phyloP scores from a whole-genome alignment of 352 stramenopile genomes.

The Pseudoperonospora humuli region DNA sequence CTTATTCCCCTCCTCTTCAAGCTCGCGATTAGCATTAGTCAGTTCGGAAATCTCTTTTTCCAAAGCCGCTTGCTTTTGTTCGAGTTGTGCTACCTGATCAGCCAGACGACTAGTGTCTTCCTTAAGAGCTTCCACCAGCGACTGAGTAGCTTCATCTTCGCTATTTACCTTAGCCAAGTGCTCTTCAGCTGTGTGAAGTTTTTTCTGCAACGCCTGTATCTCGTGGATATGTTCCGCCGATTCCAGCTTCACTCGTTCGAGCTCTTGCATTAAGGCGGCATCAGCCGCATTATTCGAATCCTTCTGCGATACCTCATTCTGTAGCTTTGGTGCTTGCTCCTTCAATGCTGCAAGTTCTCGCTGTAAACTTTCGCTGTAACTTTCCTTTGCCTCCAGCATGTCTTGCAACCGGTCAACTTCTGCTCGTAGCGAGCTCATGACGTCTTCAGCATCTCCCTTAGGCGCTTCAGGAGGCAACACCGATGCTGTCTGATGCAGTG shows the following conservation, averaged over 20 bases:
- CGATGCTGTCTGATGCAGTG: conserved; percentile 9
- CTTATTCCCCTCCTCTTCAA: conserved; percentile 26
- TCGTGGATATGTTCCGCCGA: conserved; percentile 39
- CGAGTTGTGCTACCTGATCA: conserved; percentile 23
- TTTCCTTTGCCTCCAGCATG: conserved; percentile 13
- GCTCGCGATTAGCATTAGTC: conserved; percentile 15
- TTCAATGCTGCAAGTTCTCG: conserved; percentile 22
- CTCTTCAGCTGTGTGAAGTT: conserved; percentile 19
- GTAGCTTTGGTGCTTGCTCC: conserved; percentile 11
- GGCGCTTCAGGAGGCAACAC: conserved; percentile 1
- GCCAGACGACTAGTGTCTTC: conserved; percentile 26
- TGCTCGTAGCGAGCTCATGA: conserved; percentile 9
- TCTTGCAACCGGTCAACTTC: conserved; percentile 15
- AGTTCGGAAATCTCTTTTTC: conserved; percentile 21
- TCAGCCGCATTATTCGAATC: conserved; percentile 12
- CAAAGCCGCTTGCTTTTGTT: conserved; percentile 16
- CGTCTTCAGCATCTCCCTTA: conserved; percentile 4
- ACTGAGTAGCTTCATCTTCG: conserved; percentile 13
- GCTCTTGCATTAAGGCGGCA: conserved; percentile 36
- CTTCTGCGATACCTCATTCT: conserved; percentile 7
- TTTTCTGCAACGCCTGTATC: conserved; percentile 36
- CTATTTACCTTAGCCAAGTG: conserved; percentile 13
- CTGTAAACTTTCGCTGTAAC: conserved; percentile 16
- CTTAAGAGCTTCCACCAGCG: conserved; percentile 28
- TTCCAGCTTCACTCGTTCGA: conserved; percentile 55